Base-by-base conservation (phyloP, 2,329 filamentous ascomycete species). In the Xenosphaeropsis pyriputrescens region DNA sequence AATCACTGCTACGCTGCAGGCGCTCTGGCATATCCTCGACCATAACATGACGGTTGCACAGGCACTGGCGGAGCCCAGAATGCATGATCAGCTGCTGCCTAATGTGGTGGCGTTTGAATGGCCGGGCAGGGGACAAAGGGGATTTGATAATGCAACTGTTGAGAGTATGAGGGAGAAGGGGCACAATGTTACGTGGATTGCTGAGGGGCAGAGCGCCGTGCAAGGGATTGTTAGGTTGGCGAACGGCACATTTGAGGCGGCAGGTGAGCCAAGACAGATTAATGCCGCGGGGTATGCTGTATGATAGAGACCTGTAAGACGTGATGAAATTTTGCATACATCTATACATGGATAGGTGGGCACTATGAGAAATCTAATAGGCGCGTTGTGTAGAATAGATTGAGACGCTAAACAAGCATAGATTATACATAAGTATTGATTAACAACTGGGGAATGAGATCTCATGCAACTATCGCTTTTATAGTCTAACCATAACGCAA, bases 11-110 rank as follows among this genome's bases (percentile, higher is more conserved):
- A 88, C 81, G 0, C 67, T 85, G 6, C 83, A 85, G 53, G 76
- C 77, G 30, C 61, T 86, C 5, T 79, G 83, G 60, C 72, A 85
- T 50, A 67, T 84, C 5, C 60, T 93, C 2, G 79, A 89, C 49
- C 68, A 74, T 43, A 53, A 49, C 12, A 62, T 77, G 57, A 72
- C 67, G 0, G 65, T 77, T 5, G 56, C 60, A 0, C 62, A 79
- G 36, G 80, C 84, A 0, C 63, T 93, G 12, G 64, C 63, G 0
- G 57, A 69, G 49, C 81, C 81, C 0, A 65, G 86, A 7, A 60
- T 93, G 16, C 86, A 93, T 51, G 84, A 93, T 52, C 86, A 93
- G 59, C 63, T 93, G 8, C 64, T 85, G 38, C 86, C 85, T 0
- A 79, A 85, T 47, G 58, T 60, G 35, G 68, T 77, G 2, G 62